Percentiles rank a stretch among this genome's conserved stretches.
phyloP scores from a whole-genome alignment of 148 eudicot genomes.

The Amaranthus palmeri region DNA sequence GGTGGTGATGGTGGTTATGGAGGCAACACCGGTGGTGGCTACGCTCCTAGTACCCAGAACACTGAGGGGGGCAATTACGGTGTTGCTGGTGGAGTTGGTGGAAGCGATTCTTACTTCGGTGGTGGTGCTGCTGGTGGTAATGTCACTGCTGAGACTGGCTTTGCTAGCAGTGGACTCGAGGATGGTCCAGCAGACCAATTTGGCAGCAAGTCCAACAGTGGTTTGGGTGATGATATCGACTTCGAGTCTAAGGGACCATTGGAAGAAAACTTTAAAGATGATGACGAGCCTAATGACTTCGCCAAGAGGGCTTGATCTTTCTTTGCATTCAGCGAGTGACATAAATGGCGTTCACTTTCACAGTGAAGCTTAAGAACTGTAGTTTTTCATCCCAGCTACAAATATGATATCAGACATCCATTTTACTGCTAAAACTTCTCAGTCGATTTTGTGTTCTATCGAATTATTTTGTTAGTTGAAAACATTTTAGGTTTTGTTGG shows the following conservation, averaged over 20 bases:
- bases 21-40: slow-evolving; percentile 11
- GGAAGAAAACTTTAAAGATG: slow-evolving; percentile 31
- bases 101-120: slow-evolving; percentile 22
- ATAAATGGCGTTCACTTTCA: neutral
- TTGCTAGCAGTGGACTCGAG: slow-evolving; percentile 31
- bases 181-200: slow-evolving; percentile 32
- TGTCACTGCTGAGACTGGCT: slow-evolving; percentile 22
- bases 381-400: slow-evolving; percentile 17
- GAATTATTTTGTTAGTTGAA: neutral
- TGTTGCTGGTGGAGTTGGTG: slow-evolving; percentile 29
- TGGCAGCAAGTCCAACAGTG: slow-evolving; percentile 21
- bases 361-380: neutral
- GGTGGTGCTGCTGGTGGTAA: slow-evolving; percentile 31
- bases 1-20: too few relatives aligned
- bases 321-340: neutral
- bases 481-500: neutral
- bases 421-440: slow-evolving; percentile 13
- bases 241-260: slow-evolving; percentile 23
- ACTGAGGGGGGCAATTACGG: slow-evolving; percentile 6
- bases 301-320: slow-evolving; percentile 29
- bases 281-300: slow-evolving; percentile 26
- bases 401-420: slow-evolving; percentile 22
- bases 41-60: neutral
- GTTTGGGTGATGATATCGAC: slow-evolving; percentile 18
- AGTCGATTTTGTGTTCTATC: slow-evolving; percentile 14